Evolutionary conservation across 176 grass and related monocot species (phyloP).

Genomic region (Triticum urartu): DNA sequence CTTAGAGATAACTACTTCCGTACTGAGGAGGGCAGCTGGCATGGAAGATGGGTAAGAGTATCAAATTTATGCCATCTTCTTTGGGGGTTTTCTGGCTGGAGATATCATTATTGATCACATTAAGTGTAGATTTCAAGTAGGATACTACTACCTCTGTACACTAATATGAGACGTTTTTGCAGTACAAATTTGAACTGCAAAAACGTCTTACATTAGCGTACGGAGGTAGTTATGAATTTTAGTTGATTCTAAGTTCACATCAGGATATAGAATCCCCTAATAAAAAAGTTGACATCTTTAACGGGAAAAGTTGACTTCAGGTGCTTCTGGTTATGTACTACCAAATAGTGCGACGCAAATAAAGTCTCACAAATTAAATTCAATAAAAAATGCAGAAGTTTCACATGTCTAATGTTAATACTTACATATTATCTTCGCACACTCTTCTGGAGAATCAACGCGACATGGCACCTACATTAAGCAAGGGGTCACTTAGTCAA

Average conservation of each 20-base stretch:
- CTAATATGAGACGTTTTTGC: too few species aligned
- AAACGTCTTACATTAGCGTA: too few species aligned
- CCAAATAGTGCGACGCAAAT: neutral
- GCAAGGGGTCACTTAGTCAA: neutral
- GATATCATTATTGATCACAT: conserved; percentile 1
- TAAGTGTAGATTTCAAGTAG: neutral
- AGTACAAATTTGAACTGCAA: too few species aligned
- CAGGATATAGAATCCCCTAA: neutral
- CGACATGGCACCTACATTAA: conserved; percentile 68
- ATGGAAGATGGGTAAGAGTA: neutral
- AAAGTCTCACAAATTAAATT: neutral
- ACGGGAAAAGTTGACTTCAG: neutral
- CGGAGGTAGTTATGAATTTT: neutral
- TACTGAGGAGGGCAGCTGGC: neutral
- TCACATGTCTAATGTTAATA: neutral
- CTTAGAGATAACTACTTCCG: neutral
- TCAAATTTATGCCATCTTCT: neutral
- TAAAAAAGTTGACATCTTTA: neutral
- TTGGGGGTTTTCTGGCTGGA: neutral
- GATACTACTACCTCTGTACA: neutral
- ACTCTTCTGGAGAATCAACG: conserved; percentile 78
- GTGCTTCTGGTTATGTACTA: neutral
- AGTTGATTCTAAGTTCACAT: neutral
- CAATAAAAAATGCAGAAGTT: neutral
- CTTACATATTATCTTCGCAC: conserved; percentile 83